phyloP scores from a whole-genome alignment of 441 rosid species.

The Pelargonium exstipulatum region DNA sequence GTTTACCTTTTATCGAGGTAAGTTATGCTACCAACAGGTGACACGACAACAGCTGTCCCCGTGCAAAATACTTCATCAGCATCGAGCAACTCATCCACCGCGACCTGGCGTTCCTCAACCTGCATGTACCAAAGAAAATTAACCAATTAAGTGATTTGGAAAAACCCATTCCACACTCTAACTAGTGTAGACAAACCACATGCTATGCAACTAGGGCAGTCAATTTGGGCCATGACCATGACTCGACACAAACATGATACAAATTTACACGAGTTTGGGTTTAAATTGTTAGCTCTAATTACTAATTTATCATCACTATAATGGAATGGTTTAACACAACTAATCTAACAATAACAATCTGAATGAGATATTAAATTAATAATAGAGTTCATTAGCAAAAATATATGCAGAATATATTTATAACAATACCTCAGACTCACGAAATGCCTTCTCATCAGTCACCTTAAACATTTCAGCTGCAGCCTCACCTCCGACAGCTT shows the following conservation, averaged over 20 bases:
- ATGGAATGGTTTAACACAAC: neutral
- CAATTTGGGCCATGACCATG: too few relatives aligned
- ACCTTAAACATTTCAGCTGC: slow-evolving; percentile 48
- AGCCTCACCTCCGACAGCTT: slow-evolving; percentile 70
- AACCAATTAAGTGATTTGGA: neutral
- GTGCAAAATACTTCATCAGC: slow-evolving; percentile 96
- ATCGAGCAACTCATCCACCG: slow-evolving; percentile 71
- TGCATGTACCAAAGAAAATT: slow-evolving; percentile 22
- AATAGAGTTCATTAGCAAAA: neutral
- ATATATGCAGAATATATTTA: neutral
- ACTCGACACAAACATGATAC: too few relatives aligned
- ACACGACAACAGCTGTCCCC: slow-evolving; percentile 91
- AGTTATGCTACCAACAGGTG: slow-evolving; percentile 91
- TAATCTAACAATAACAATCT: neutral
- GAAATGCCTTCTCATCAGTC: slow-evolving; percentile 59
- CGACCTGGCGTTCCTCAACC: slow-evolving; percentile 71
- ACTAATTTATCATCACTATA: neutral
- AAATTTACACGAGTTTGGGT: too few relatives aligned
- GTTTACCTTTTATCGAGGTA: slow-evolving; percentile 65
- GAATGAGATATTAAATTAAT: neutral
- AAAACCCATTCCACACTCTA: neutral
- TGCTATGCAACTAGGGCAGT: too few relatives aligned
- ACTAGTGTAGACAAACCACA: neutral
- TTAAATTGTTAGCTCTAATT: too few relatives aligned
- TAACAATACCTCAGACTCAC: slow-evolving; percentile 56